Conservation (phyloP, 2,329 filamentous ascomycete genomes). For the Fusarium sacchari region DNA sequence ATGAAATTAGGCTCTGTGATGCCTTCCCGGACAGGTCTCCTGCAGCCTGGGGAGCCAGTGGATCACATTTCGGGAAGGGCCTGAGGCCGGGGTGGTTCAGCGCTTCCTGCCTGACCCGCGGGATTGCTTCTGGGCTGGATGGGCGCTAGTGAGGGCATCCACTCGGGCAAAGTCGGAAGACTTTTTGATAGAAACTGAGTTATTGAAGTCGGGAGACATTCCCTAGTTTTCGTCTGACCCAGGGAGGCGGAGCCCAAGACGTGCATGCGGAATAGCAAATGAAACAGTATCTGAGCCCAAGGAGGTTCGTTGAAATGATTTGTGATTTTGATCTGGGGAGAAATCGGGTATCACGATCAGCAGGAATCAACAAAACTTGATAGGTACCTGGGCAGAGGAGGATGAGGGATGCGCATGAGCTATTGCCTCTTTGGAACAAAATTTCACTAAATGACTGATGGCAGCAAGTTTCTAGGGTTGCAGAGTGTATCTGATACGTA, state of each 20-base stretch:
- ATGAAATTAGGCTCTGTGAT: slow-evolving; percentile 17
- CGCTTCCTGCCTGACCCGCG: slow-evolving; percentile 35
- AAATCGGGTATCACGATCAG: slow-evolving; percentile 12
- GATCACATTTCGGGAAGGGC: slow-evolving; percentile 24
- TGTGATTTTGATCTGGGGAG: neutral
- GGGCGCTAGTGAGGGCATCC: slow-evolving; percentile 34
- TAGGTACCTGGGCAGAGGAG: neutral
- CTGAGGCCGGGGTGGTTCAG: slow-evolving; percentile 12
- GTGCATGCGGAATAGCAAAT: slow-evolving; percentile 17
- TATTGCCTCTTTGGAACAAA: slow-evolving; percentile 17
- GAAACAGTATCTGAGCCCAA: slow-evolving; percentile 11
- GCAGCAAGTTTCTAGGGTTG: slow-evolving; percentile 6
- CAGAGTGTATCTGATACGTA: slow-evolving; percentile 23
- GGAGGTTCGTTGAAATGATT: neutral
- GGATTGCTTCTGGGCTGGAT: slow-evolving; percentile 32
- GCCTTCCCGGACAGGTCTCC: slow-evolving; percentile 6
- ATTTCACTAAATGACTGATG: slow-evolving; percentile 24
- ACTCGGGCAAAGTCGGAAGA: slow-evolving; percentile 42
- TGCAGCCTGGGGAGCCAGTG: slow-evolving; percentile 29
- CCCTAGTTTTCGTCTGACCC: slow-evolving; percentile 37
- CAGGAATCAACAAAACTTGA: slow-evolving; percentile 4
- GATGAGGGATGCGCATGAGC: slow-evolving; percentile 13
- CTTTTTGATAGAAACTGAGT: slow-evolving; percentile 24
- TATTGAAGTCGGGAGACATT: slow-evolving; percentile 41
- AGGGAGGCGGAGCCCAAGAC: slow-evolving; percentile 24